Evolutionary conservation across 805 yeast genomes (phyloP).

Genomic region (Saturnispora quitensis): DNA sequence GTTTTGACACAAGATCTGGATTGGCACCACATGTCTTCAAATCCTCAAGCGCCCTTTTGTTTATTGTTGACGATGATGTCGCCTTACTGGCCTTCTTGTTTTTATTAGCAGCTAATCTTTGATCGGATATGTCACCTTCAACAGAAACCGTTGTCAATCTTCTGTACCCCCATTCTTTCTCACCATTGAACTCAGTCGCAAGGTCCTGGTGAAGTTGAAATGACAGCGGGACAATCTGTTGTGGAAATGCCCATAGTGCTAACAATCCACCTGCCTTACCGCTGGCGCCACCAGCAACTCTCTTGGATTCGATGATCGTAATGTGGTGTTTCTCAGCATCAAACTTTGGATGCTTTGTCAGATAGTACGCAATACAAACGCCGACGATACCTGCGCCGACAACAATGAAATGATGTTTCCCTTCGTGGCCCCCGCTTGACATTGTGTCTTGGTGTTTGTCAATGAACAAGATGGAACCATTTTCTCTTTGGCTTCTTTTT

Average conservation of each 20-base stretch:
- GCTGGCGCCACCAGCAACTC: conserved; percentile 95
- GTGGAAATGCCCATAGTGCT: conserved; percentile 96
- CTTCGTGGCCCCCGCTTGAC: conserved; percentile 22
- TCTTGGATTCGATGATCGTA: conserved; percentile 75
- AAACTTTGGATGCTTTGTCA: conserved; percentile 75
- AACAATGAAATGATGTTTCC: conserved; percentile 68
- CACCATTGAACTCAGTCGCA: conserved; percentile 75
- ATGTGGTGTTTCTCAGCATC: conserved; percentile 67
- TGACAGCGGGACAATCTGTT: conserved; percentile 81
- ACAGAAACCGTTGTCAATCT: conserved; percentile 76
- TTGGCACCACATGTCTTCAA: not conserved
- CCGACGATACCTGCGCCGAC: conserved; percentile 97
- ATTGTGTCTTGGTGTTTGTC: not conserved
- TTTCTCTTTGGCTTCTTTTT: not conserved
- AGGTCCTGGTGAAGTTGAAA: conserved; percentile 80
- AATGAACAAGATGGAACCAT: conserved; percentile 2
- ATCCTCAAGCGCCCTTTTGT: not conserved
- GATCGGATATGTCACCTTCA: conserved; percentile 62
- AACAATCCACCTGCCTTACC: conserved; percentile 96
- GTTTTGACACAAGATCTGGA: conserved; percentile 13
- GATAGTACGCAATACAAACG: conserved; percentile 84
- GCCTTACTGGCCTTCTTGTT: not conserved
- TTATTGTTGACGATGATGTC: not conserved
- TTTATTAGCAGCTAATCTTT: conserved; percentile 8
- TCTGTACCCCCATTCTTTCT: conserved; percentile 85